Base-by-base conservation (phyloP, 1,284 basidiomycete species). In the Butyriboletus appendiculatus region DNA sequence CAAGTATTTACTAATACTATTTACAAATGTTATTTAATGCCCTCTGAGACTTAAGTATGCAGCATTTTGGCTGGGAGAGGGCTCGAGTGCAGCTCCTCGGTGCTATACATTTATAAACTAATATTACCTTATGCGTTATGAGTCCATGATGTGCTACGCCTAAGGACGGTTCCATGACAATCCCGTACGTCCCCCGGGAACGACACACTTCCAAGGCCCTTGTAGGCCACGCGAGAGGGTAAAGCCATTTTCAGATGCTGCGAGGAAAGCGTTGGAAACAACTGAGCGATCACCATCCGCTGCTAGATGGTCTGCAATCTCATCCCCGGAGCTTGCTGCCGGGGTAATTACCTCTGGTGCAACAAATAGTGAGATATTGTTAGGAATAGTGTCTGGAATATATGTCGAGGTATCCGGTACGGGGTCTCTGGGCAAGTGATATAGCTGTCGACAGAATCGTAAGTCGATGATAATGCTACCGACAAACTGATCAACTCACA, bases 171-270 rank as follows among this genome's bases (percentile, higher is more conserved):
- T 35, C 64, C 64, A 71, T 20, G 48, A 58, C 41, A 75, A 41
- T 37, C 53, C 50, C 2, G 52, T 50, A 33, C 61, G 53, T n/a
- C 66, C 68, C 9, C 75, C 73, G 0, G 74, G 69, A 26, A 77
- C 63, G 10, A 62, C 63, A 59, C 76, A 81, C 38, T 64, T 74
- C 76, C 76, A 78, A n/a, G 66, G 45, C 10, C 57, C 55, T 34
- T 71, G 64, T 16, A 42, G 15, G 6, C 50, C 52, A 9, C 64
- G 60, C 33, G 70, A 70, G 18, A 75, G 57, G 1, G 79, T 61
- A 57, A 81, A 76, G 2, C 85, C 85, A 59, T 84, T 84, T 64
- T 88, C 86, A 52, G 83, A 85, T 4, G 75, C 72, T 3, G 76
- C 80, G 3, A 85, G 44, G 60, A 89, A 87, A 0, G 61, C 60